A percentile compares a stretch with the other conserved stretches of the same genome.
Conservation (phyloP, 2,329 filamentous ascomycete species). For the Trichoderma arundinaceum region DNA sequence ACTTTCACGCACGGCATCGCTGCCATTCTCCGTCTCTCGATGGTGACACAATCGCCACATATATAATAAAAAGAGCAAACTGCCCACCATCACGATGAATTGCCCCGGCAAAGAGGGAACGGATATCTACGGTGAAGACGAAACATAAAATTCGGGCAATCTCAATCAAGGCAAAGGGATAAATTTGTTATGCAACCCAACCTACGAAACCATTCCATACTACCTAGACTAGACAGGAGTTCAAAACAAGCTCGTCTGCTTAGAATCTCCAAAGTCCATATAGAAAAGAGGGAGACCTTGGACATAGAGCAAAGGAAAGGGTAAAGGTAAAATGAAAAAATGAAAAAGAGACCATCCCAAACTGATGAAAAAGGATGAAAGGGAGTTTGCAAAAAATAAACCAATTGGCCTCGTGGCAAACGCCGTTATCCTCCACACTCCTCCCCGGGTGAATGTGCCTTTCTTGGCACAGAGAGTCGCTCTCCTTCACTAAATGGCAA, state of each 20-base stretch:
- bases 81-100: background rate
- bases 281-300: background rate
- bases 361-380: constrained; percentile 14
- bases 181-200: constrained; percentile 1
- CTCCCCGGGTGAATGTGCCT: constrained; percentile 9
- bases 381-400: constrained; percentile 13
- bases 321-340: constrained; percentile 3
- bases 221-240: constrained; percentile 1
- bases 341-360: constrained; percentile 14
- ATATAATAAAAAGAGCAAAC: background rate
- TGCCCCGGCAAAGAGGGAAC: background rate
- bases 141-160: constrained; percentile 25
- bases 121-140: background rate
- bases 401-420: constrained; percentile 25
- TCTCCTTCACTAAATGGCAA: background rate
- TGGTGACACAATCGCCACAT: background rate
- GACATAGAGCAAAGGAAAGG: constrained; percentile 11
- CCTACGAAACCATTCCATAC: constrained; percentile 8
- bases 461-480: background rate
- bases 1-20: too few relatives aligned
- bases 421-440: constrained; percentile 24
- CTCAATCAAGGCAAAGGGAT: constrained; percentile 22
- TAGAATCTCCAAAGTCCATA: constrained; percentile 5
- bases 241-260: constrained; percentile 1
- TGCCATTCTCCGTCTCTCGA: background rate